Percentiles rank a stretch among this genome's conserved stretches.
These are phyloP conservation scores for Pterocarpus santalinus DNA, from an alignment of 306 rosid genomes.

Conservation along the genomic window DNA sequence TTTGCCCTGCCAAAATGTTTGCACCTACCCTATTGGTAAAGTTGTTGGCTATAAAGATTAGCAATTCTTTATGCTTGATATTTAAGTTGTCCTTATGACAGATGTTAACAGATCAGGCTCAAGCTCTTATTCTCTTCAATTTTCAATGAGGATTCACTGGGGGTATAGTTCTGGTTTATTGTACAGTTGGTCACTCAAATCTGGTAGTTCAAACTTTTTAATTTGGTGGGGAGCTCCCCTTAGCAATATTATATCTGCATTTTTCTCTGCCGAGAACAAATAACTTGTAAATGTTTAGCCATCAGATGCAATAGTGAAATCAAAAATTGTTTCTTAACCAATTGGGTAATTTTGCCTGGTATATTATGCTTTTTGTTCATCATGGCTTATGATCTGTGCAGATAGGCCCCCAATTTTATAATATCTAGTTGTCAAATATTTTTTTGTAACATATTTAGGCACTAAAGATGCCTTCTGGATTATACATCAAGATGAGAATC, in stretches of 20 bases:
- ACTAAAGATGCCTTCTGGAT: neutral
- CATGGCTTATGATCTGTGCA: neutral
- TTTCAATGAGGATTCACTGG: conserved; percentile 54
- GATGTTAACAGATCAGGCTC: conserved; percentile 46
- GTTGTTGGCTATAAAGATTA: conserved; percentile 43
- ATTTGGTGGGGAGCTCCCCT: conserved; percentile 54
- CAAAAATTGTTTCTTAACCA: conserved; percentile 29
- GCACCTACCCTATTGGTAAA: conserved; percentile 51
- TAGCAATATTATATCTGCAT: conserved; percentile 52
- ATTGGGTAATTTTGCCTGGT: conserved; percentile 11
- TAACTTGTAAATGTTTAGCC: conserved; percentile 72
- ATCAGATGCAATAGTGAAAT: conserved; percentile 57
- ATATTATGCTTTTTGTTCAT: neutral
- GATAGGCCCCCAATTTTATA: conserved; percentile 23
- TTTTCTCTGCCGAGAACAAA: conserved; percentile 61
- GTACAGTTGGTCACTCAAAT: conserved; percentile 60
- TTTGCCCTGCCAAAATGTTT: conserved; percentile 40
- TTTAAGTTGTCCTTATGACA: conserved; percentile 23
- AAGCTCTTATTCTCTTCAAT: conserved; percentile 46
- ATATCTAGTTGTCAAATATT: neutral
- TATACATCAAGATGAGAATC: neutral
- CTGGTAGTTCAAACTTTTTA: conserved; percentile 52
- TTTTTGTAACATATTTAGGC: neutral
- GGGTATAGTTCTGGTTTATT: conserved; percentile 53
- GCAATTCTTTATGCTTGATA: conserved; percentile 47